Evolutionary conservation across 768 basidiomycete species (phyloP).

Genomic region (Tubosaeta sp.): DNA sequence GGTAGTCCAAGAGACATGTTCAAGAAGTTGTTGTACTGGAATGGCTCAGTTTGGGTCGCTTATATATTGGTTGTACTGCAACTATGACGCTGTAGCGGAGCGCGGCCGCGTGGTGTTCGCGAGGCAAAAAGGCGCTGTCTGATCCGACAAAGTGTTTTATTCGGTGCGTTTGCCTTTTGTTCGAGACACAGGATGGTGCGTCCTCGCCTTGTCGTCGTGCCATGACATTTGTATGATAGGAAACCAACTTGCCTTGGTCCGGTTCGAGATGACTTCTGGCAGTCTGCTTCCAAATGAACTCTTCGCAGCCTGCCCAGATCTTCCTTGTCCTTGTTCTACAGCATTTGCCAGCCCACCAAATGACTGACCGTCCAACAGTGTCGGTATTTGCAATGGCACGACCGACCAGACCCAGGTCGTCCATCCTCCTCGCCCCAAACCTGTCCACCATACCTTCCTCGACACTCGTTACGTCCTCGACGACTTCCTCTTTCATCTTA

Average conservation of each 20-base stretch:
- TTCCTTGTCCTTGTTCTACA: conserved; percentile 12
- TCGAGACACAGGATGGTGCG: conserved; percentile 12
- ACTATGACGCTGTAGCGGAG: conserved; percentile 3
- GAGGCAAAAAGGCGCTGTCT: background rate
- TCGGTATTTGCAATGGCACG: background rate
- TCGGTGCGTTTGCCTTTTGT: background rate
- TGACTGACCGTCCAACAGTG: conserved; percentile 14
- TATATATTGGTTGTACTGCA: background rate
- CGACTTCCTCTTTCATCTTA: conserved; percentile 23
- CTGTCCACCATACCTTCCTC: conserved; percentile 29
- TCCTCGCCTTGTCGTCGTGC: background rate
- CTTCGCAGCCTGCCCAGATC: background rate
- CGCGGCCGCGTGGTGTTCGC: background rate
- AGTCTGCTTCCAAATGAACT: too few species aligned
- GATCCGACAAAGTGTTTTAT: conserved; percentile 1
- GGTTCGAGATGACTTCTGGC: conserved; percentile 19
- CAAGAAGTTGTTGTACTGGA: background rate
- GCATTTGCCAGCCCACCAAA: conserved; percentile 7
- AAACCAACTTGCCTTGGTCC: conserved; percentile 2
- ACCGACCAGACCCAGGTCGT: conserved; percentile 6
- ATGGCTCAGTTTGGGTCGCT: background rate
- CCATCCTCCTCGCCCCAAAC: conserved; percentile 16
- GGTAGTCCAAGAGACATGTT: conserved; percentile 49
- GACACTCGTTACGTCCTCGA: conserved; percentile 20
- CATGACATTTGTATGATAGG: conserved; percentile 1